A percentile compares a stretch with the other conserved stretches of the same genome.
Conservation (phyloP, 495 filamentous ascomycete species). For the Penicillium odoratum region DNA sequence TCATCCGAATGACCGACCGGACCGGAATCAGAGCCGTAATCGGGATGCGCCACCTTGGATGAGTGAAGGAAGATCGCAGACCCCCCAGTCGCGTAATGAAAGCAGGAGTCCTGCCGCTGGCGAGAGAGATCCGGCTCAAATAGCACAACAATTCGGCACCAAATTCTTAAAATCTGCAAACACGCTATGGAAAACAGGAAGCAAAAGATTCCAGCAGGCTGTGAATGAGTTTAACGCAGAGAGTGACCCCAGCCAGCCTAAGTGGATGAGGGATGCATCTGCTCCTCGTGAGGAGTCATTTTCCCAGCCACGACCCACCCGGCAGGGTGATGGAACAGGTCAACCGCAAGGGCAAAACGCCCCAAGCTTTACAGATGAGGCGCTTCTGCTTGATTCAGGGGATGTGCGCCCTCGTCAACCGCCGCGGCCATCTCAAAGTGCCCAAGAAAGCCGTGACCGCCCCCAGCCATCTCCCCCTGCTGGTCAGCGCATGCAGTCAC, state of each 20-base stretch:
- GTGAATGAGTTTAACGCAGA: slow-evolving; percentile 85
- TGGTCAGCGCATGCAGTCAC: slow-evolving; percentile 27
- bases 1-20: slow-evolving; percentile 32
- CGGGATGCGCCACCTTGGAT: slow-evolving; percentile 41
- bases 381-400: slow-evolving; percentile 78
- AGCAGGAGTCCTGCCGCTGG: slow-evolving; percentile 58
- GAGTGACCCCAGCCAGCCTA: slow-evolving; percentile 81
- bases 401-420: slow-evolving; percentile 42
- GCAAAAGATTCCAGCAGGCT: slow-evolving; percentile 92
- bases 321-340: slow-evolving; percentile 18
- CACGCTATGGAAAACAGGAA: slow-evolving; percentile 88
- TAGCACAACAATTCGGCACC: slow-evolving; percentile 77
- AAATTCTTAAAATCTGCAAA: slow-evolving; percentile 92
- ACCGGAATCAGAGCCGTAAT: slow-evolving; percentile 41
- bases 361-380: slow-evolving; percentile 75
- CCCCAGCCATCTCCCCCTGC: slow-evolving; percentile 46
- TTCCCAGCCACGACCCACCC: slow-evolving; percentile 17
- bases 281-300: slow-evolving; percentile 34
- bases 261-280: slow-evolving; percentile 84
- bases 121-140: slow-evolving; percentile 76
- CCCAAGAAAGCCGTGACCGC: slow-evolving; percentile 28
- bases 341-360: slow-evolving; percentile 24
- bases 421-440: slow-evolving; percentile 28
- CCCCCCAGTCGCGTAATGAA: slow-evolving; percentile 43
- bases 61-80: slow-evolving; percentile 31